Conservation (phyloP, 208 protist species). For the Tetramitus jugosus region DNA sequence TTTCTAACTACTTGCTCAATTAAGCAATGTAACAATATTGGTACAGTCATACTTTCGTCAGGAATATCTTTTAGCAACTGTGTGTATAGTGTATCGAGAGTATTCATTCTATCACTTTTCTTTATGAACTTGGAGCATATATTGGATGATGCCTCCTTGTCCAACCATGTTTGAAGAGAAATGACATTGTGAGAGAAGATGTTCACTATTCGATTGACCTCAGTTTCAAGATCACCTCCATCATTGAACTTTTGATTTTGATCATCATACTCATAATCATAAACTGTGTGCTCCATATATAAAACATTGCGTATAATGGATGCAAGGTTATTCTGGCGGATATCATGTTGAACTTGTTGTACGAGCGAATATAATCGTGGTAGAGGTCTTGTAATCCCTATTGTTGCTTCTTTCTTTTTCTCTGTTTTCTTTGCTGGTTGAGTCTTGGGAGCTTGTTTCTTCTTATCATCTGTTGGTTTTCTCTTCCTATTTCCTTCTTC, state of each 20-base stretch:
- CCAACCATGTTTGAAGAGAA: no score
- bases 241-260: not conserved
- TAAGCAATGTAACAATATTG: conserved; percentile 1
- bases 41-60: not conserved
- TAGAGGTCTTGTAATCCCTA: not conserved
- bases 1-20: not conserved
- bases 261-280: not conserved
- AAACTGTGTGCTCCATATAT: not conserved
- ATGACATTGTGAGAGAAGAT: not conserved
- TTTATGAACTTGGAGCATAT: no score
- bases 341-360: not conserved
- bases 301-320: not conserved
- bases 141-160: no score
- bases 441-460: not conserved
- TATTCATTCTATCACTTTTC: no score
- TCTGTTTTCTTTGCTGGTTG: not conserved
- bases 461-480: no score
- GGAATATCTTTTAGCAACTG: not conserved
- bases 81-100: no score
- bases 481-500: no score
- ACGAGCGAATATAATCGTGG: not conserved
- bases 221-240: not conserved
- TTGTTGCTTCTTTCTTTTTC: not conserved
- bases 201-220: not conserved
- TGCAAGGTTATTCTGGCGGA: not conserved